Conservation (phyloP, 2,329 filamentous ascomycete species). For the Colletotrichum sp. region DNA sequence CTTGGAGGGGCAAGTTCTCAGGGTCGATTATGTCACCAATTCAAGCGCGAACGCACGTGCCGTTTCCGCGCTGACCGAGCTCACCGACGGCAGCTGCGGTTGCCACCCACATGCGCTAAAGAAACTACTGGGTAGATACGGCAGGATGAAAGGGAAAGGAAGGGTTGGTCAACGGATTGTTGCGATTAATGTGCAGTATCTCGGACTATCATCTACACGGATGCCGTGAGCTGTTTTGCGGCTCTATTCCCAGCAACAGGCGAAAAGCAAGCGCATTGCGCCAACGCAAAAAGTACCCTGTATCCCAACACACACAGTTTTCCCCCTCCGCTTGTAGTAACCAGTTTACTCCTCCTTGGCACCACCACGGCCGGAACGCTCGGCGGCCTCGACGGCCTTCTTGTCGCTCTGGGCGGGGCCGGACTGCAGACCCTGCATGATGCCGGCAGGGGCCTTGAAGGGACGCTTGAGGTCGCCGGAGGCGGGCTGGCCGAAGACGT, state of each 20-base stretch:
- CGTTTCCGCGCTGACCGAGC: not conserved
- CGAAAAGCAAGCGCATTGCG: not conserved
- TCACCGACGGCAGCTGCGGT: not conserved
- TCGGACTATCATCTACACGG: not conserved
- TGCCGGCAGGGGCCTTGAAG: slow-evolving; percentile 85
- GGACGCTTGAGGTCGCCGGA: slow-evolving; percentile 91
- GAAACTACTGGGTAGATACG: not conserved
- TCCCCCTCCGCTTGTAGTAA: not conserved
- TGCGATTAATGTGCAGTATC: not conserved
- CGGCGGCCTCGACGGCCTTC: slow-evolving; percentile 81
- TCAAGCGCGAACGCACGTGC: slow-evolving; percentile 21
- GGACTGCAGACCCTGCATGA: slow-evolving; percentile 80
- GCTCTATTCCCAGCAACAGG: not conserved
- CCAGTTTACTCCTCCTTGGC: slow-evolving; percentile 71
- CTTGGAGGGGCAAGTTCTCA: slow-evolving; percentile 11
- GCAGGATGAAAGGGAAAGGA: not conserved
- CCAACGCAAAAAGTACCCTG: slow-evolving; percentile 26
- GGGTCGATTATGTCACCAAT: slow-evolving; percentile 22
- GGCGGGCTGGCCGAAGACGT: slow-evolving; percentile 86
- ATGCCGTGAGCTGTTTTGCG: not conserved
- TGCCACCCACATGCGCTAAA: not conserved
- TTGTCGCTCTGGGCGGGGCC: slow-evolving; percentile 87
- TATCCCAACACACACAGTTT: slow-evolving; percentile 10
- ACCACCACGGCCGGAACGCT: slow-evolving; percentile 75
- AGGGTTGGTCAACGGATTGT: not conserved